These are phyloP conservation scores for Epicoccum nigrum DNA, from an alignment of 2,329 filamentous ascomycete genomes.

Conservation along the genomic window DNA sequence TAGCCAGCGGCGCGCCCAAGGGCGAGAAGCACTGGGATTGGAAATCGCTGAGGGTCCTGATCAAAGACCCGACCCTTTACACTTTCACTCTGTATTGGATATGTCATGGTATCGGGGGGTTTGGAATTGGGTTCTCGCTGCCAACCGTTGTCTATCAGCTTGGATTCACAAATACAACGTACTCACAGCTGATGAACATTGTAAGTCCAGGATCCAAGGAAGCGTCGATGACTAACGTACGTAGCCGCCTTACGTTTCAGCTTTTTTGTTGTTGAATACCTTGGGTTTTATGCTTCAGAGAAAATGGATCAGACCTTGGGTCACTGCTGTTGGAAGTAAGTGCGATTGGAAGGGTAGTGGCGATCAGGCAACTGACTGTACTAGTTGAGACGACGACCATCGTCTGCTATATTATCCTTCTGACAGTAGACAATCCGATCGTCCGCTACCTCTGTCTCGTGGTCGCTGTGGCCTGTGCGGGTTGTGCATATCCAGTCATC, in stretches of 20 bases:
- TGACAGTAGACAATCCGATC: conserved; percentile 23
- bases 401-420: conserved; percentile 27
- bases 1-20: conserved; percentile 19
- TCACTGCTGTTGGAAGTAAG: conserved; percentile 24
- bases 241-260: conserved; percentile 26
- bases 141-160: conserved; percentile 30
- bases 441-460: conserved; percentile 25
- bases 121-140: conserved; percentile 23
- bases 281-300: conserved; percentile 27
- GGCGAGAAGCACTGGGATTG: conserved; percentile 27
- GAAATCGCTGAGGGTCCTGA: conserved; percentile 19
- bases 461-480: conserved; percentile 26
- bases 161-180: conserved; percentile 29
- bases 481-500: conserved; percentile 28
- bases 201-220: conserved; percentile 19
- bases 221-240: neutral
- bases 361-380: neutral
- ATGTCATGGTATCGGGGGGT: conserved; percentile 29
- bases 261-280: conserved; percentile 25
- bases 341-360: neutral
- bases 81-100: conserved; percentile 30
- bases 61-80: conserved; percentile 24
- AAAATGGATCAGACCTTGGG: conserved; percentile 28
- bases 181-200: conserved; percentile 29
- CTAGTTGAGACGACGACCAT: conserved; percentile 24